Conservation (phyloP, 352 stramenopile genomes). For the Elongisporangium prolatum region DNA sequence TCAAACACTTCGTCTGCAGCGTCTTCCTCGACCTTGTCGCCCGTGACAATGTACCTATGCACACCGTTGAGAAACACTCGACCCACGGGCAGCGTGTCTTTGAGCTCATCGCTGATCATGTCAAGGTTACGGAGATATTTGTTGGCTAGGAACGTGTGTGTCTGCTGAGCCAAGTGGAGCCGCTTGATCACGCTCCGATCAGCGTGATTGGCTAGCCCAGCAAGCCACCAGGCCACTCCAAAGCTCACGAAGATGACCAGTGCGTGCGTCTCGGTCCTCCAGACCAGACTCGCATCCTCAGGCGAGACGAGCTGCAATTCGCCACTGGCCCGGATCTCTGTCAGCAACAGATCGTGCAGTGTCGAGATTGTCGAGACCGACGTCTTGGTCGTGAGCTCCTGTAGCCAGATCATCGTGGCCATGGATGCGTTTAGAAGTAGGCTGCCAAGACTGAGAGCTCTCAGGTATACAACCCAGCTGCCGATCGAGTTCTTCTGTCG, state of each 20-base stretch:
- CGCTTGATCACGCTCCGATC: slow-evolving; percentile 28
- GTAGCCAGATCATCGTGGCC: slow-evolving; percentile 22
- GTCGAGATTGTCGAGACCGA: slow-evolving; percentile 5
- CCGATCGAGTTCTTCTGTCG: slow-evolving; percentile 40
- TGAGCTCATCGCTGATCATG: slow-evolving; percentile 17
- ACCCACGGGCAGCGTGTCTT: slow-evolving; percentile 27
- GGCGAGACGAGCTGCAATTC: slow-evolving; percentile 5
- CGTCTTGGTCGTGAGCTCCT: slow-evolving; percentile 3
- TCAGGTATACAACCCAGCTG: slow-evolving; percentile 57
- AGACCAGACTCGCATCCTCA: background rate
- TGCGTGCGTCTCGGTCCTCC: slow-evolving; percentile 17
- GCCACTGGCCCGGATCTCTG: background rate
- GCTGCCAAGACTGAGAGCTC: slow-evolving; percentile 38
- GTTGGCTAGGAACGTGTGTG: slow-evolving; percentile 40
- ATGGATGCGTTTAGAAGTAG: slow-evolving; percentile 50
- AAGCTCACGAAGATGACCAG: slow-evolving; percentile 39
- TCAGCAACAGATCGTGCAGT: slow-evolving; percentile 18
- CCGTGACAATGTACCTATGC: slow-evolving; percentile 58
- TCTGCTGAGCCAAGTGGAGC: slow-evolving; percentile 13
- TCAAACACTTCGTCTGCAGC: slow-evolving; percentile 67
- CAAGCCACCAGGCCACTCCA: slow-evolving; percentile 19
- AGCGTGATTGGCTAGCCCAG: slow-evolving; percentile 24
- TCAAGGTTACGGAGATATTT: slow-evolving; percentile 62
- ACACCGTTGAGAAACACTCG: slow-evolving; percentile 75
- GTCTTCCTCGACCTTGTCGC: slow-evolving; percentile 63